phyloP scores from a whole-genome alignment of 495 filamentous ascomycete genomes.

The Lepidopterella palustris region DNA sequence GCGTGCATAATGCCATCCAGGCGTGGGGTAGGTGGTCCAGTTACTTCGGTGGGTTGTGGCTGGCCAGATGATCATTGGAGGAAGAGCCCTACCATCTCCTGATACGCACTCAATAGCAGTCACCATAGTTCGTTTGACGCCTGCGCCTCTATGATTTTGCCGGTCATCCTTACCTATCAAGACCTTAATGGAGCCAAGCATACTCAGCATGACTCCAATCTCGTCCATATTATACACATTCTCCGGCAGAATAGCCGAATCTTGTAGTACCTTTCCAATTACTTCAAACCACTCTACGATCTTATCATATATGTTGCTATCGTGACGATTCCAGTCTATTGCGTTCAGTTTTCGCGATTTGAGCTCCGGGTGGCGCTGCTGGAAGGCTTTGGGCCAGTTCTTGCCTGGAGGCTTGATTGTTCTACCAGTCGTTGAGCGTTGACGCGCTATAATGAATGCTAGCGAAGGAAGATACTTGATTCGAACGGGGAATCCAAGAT shows the following conservation, averaged over 20 bases:
- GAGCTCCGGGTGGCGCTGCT: not conserved
- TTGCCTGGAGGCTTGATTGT: constrained; percentile 3
- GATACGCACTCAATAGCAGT: not conserved
- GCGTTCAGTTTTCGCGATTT: not conserved
- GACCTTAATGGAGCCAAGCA: not conserved
- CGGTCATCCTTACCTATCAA: not conserved
- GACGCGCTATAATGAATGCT: constrained; percentile 16
- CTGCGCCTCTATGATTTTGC: too few relatives aligned
- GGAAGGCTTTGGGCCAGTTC: constrained; percentile 4
- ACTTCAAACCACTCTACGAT: not conserved
- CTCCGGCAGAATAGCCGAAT: not conserved
- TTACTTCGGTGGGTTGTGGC: not conserved
- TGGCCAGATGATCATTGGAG: not conserved
- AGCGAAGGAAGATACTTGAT: constrained; percentile 21
- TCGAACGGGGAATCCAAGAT: constrained; percentile 13
- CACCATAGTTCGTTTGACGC: not conserved
- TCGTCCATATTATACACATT: not conserved
- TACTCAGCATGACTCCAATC: not conserved
- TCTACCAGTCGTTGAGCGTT: constrained; percentile 3
- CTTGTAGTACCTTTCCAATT: not conserved
- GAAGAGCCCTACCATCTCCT: not conserved
- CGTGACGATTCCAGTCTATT: not conserved
- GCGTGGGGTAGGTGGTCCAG: too few relatives aligned
- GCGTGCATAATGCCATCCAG: constrained; percentile 9
- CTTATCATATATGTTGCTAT: too few relatives aligned